A percentile compares a stretch with the other conserved stretches of the same genome.
These are phyloP conservation scores for Cryphonectria naterciae DNA, from an alignment of 2,329 filamentous ascomycete genomes.

Conservation along the genomic window DNA sequence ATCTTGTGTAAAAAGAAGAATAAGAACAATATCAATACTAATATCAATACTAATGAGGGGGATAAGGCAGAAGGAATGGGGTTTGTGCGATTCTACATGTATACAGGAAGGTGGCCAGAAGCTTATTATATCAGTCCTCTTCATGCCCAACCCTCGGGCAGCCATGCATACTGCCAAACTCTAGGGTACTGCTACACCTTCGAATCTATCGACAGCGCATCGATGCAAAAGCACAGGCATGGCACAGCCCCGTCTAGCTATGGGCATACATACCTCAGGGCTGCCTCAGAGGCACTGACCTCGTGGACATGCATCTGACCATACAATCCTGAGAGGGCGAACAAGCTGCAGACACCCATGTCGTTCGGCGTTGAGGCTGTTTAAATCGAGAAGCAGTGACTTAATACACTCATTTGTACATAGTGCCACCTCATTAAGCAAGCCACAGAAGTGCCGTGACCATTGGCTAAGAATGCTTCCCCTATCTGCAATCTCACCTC, in stretches of 20 bases:
- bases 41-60: neutral
- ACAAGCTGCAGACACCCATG: neutral
- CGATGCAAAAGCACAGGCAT: neutral
- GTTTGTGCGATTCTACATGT: neutral
- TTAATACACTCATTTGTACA: neutral
- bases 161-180: constrained; percentile 11
- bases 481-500: neutral
- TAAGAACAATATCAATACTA: neutral
- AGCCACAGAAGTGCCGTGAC: neutral
- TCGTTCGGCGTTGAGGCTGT: neutral
- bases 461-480: neutral
- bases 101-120: constrained; percentile 12
- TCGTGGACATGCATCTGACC: neutral
- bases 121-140: constrained; percentile 4
- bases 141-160: constrained; percentile 19
- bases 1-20: neutral
- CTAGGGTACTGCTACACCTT: neutral
- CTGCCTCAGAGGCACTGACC: neutral
- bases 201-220: neutral
- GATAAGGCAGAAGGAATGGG: neutral
- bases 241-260: neutral
- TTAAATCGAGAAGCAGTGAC: neutral
- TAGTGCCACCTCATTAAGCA: neutral
- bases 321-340: neutral
- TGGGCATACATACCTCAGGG: neutral